phyloP scores from a whole-genome alignment of 1,139 yeast species.

The Casaregolazyma lundiana region DNA sequence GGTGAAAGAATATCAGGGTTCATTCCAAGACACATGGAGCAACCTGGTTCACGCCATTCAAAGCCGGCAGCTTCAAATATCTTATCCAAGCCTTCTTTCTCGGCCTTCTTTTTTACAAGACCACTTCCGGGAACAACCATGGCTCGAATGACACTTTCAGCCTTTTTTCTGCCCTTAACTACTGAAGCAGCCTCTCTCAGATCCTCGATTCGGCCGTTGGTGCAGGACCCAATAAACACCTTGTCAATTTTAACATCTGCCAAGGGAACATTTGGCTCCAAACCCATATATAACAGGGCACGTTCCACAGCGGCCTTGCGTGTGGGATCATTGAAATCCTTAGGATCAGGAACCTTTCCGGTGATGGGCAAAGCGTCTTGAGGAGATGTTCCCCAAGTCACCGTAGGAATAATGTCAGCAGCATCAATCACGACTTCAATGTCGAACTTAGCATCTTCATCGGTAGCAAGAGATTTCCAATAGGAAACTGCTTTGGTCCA shows the following conservation, averaged over 20 bases:
- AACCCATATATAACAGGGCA: constrained; percentile 89
- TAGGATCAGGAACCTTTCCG: constrained; percentile 86
- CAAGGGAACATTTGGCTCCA: constrained; percentile 76
- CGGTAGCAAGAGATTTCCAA: constrained; percentile 86
- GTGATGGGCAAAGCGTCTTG: constrained; percentile 97
- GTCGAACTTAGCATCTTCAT: constrained; percentile 86
- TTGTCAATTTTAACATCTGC: constrained; percentile 73
- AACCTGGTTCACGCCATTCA: constrained; percentile 99
- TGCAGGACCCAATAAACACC: constrained; percentile 96
- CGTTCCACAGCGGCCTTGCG: constrained; percentile 82
- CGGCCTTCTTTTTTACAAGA: constrained; percentile 87
- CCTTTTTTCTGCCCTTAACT: constrained; percentile 85
- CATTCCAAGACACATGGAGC: constrained; percentile 99
- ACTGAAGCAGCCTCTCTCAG: constrained; percentile 92
- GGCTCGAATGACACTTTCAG: constrained; percentile 73
- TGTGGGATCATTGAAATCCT: constrained; percentile 63
- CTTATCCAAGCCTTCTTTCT: constrained; percentile 88
- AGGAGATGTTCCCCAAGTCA: constrained; percentile 99
- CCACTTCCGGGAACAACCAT: constrained; percentile 98
- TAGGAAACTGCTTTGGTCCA: constrained; percentile 92
- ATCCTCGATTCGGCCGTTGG: constrained; percentile 96
- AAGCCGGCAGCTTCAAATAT: constrained; percentile 89
- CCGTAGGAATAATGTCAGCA: constrained; percentile 85
- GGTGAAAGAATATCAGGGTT: constrained; percentile 95
- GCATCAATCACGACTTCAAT: constrained; percentile 77